phyloP scores from a whole-genome alignment of 2,329 filamentous ascomycete species.

The Diplodia intermedia region DNA sequence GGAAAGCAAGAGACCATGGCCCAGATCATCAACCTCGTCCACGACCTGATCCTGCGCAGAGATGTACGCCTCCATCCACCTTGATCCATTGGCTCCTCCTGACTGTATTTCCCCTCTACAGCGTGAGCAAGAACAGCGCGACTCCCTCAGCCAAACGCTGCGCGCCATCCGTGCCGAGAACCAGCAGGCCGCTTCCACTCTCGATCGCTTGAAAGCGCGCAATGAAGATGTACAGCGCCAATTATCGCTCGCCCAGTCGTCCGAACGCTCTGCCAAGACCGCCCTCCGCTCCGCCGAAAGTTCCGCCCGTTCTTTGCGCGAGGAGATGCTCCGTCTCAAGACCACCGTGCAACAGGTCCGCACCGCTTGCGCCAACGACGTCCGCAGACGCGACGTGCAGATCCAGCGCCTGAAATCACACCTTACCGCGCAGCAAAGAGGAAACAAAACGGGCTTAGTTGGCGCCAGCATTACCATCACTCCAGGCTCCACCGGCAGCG shows the following conservation, averaged over 20 bases:
- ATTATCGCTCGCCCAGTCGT: constrained; percentile 67
- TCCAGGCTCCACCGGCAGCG: constrained; percentile 43
- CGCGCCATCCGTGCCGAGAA: constrained; percentile 77
- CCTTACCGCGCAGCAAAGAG: constrained; percentile 68
- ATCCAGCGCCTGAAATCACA: constrained; percentile 89
- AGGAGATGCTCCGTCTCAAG: constrained; percentile 82
- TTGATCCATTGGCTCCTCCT: constrained; percentile 1
- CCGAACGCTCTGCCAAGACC: constrained; percentile 72
- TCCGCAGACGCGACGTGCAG: constrained; percentile 87
- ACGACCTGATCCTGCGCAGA: constrained; percentile 87
- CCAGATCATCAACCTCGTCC: constrained; percentile 88
- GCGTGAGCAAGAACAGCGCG: constrained; percentile 89
- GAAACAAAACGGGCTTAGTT: constrained; percentile 54
- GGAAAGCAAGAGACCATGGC: constrained; percentile 76
- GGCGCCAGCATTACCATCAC: constrained; percentile 59
- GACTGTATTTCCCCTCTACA: constrained; percentile 47
- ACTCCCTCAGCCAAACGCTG: constrained; percentile 79
- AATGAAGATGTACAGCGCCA: constrained; percentile 64
- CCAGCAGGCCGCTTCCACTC: constrained; percentile 73
- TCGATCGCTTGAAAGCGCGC: constrained; percentile 64
- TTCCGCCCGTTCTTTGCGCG: constrained; percentile 76
- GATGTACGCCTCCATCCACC: constrained; percentile 68
- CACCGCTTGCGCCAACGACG: constrained; percentile 85
- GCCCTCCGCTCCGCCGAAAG: constrained; percentile 77
- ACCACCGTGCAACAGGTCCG: constrained; percentile 81